Base-by-base conservation (phyloP, 352 stramenopile genomes). In the Phytopythium chamaehyphon region DNA sequence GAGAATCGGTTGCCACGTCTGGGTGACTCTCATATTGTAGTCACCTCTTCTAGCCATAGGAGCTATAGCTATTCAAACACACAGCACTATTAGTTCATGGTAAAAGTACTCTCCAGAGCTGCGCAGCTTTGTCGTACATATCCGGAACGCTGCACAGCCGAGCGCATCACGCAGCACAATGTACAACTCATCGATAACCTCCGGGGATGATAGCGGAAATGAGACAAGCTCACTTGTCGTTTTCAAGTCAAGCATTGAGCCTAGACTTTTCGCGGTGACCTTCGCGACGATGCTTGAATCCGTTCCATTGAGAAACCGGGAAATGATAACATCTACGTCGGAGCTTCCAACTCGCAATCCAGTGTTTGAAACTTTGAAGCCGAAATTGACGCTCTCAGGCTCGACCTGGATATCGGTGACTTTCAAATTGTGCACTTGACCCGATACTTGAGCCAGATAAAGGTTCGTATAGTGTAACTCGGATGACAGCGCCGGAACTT, bases 381-480 rank as follows among this genome's bases (percentile, higher is more conserved):
- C 40, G 12, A 83, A 47, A 35, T 51, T 54, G 6, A 83, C 33
- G 36, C 57, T 47, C 0, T 58, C 43, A 19, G 43, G 48, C 2
- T 31, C 58, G 0, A 49, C 16, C 6, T 49, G 24, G 12, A 72
- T 35, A 37, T 38, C 45, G n/a, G 52, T 43, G n/a, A 92, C 72
- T 0, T 51, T 19, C n/a, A 90, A 26, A 7, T 66, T 54, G 49
- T 90, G 90, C 19, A 78, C 26, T 8, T 77, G 73, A 5, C 84
- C 84, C 2, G 79, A 66, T 35, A 84, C 54, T 21, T 63, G 57
- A 6, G 82, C 62, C 8, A 73, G 48, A 37, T 85, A 59, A 38
- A 92, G 37, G 28, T 94, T 94, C 15, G 82, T 80, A 51, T 92
- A 90, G 53, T 90, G 68, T 33, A 92, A 56, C 37, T 91, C 81